Base-by-base conservation (phyloP, 148 eudicot species). In the Camellia lanceoleosa region DNA sequence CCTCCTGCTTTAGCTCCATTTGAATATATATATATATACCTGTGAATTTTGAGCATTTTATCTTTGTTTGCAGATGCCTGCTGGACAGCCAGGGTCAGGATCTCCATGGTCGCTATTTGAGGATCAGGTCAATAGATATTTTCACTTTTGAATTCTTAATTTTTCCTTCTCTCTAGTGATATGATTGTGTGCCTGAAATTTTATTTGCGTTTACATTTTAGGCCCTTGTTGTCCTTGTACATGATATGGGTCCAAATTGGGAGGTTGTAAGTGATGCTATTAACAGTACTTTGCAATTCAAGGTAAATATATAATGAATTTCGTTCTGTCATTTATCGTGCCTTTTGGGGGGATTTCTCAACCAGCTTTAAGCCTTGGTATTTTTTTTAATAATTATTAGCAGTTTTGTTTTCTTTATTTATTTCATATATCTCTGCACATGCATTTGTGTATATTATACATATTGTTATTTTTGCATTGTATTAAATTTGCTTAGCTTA, bases 241-340 rank as follows among this genome's bases (percentile, higher is more conserved):
- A 96, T 87, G 99, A 96, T 87, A 83, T 96, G 90, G 99, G 99
- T 84, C 98, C 99, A 73, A 93, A 96, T 76, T 96, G 99, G 99
- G 98, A 93, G 91, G 92, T 96, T 84, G 89, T 96, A 61, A 93
- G 98, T 85, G 98, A 96, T 89, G 97, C 95, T 72, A 86, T 93
- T 52, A 96, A 93, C 87, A 89, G 89, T 85, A 92, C 92, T 77
- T 85, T 94, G 87, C 97, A 89, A 76, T 91, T 90, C 84, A 96
- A 96, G 97, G 98, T 94, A 82, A 54, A 42, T 42, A 30, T 30
- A 55, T 18, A 7, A 14, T 73, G 15, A 14, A 56, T 58, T 30
- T 58, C 54, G 51, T 42, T 41, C 13, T 14, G 8, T 23, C 47
- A 56, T 30, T 72, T 72, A 18, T 19, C 44, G 1, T 11, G 61